These are phyloP conservation scores for Sporothrix protearum DNA, from an alignment of 2,329 filamentous ascomycete genomes.

Conservation along the genomic window DNA sequence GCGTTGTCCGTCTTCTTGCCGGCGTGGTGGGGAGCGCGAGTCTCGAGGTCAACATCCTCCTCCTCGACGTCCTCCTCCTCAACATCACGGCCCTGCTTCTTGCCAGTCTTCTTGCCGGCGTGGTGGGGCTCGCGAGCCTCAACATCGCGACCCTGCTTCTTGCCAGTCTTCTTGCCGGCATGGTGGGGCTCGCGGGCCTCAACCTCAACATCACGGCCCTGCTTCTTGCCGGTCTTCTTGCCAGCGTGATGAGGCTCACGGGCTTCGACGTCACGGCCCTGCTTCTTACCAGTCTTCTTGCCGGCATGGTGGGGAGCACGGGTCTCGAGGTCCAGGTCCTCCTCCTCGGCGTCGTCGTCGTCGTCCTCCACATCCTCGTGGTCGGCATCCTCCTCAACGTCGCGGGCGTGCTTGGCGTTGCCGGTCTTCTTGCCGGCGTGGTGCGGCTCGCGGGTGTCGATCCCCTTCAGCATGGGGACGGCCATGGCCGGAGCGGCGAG, in stretches of 20 bases:
- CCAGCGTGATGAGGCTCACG: conserved; percentile 30
- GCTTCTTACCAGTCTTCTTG: conserved; percentile 28
- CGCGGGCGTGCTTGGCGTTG: conserved; percentile 22
- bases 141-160: conserved; percentile 14
- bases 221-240: conserved; percentile 27
- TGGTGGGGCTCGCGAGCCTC: conserved; percentile 20
- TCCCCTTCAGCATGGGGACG: conserved; percentile 26
- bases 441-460: conserved; percentile 29
- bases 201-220: conserved; percentile 12
- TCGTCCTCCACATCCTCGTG: conserved; percentile 1
- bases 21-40: conserved; percentile 29
- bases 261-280: conserved; percentile 21
- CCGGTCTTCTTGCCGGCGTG: conserved; percentile 32
- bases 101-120: conserved; percentile 25
- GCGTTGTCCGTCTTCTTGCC: conserved; percentile 29
- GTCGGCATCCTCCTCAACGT: conserved; percentile 6
- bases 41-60: conserved; percentile 18
- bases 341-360: not conserved
- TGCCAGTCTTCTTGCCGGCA: conserved; percentile 25
- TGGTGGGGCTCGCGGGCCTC: conserved; percentile 29
- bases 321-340: conserved; percentile 23
- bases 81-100: conserved; percentile 17
- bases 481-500: conserved; percentile 32
- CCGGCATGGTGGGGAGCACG: conserved; percentile 31
- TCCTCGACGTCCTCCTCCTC: conserved; percentile 11